Base-by-base conservation (phyloP, 306 rosid species). In the Lablab purpureus region DNA sequence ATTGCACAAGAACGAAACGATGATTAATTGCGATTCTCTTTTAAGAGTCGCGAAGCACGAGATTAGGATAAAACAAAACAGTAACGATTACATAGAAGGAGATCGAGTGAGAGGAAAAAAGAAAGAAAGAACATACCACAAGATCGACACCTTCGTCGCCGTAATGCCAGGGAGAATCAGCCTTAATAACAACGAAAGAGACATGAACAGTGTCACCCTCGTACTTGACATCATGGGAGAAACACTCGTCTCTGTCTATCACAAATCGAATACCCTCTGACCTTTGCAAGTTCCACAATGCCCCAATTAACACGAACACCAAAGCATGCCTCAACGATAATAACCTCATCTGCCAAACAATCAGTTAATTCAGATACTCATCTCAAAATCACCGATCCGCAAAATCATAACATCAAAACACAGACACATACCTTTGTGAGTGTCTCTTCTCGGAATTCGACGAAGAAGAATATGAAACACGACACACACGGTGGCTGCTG, bases 161-260 rank as follows among this genome's bases (percentile, higher is more conserved):
- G 34, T 86, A 85, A 74, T 89, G 94, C 98, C 98, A 93, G 1
- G 86, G 70, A 7, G 99, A 85, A 51, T 95, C 96, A 60, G 91
- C 84, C 83, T 95, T 91, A 75, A 93, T 89, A 69, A 95, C 98
- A 41, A 95, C 99, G 74, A 93, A 95, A 63, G 99, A 93, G 67
- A 84, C 82, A 80, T 91, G 96, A 50, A 95, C 92, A 59, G 91
- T 87, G 77, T 93, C 99, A 36, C 98, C 99, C 71, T 90, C 93
- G 70, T 89, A 93, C 80, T 87, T 77, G 1, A 88, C 96, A 27
- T 89, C 87, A 22, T 93, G 98, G 56, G 98, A 93, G 86, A 91
- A 87, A 54, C 99, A 91, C 47, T 95, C 99, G 34, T 91, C 98
- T 49, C 83, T 87, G 78, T 91, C 99, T 5, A 95, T 90, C 70